A percentile compares a stretch with the other conserved stretches of the same genome.
These are phyloP conservation scores for Ascochyta viciae-villosae DNA, from an alignment of 2,329 filamentous ascomycete species.

Conservation along the genomic window DNA sequence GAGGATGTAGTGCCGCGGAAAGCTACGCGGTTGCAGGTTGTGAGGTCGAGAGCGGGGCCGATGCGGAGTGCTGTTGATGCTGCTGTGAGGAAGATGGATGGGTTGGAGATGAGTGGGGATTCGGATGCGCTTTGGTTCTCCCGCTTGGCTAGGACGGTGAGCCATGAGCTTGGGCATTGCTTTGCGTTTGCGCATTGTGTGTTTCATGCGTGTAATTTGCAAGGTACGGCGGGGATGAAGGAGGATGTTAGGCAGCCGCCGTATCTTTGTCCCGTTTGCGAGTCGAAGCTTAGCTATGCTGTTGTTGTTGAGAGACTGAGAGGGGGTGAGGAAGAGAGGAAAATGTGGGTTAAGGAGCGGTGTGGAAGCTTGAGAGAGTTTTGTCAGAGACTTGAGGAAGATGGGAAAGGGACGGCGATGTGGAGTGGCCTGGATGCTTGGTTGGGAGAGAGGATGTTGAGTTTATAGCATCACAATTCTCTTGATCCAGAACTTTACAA, in stretches of 20 bases:
- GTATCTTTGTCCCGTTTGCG: constrained; percentile 67
- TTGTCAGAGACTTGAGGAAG: constrained; percentile 51
- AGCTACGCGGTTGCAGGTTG: constrained; percentile 20
- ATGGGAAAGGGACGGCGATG: constrained; percentile 33
- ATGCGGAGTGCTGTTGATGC: constrained; percentile 26
- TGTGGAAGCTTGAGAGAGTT: constrained; percentile 52
- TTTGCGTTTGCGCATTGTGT: constrained; percentile 70
- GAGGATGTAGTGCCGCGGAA: constrained; percentile 28
- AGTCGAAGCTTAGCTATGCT: constrained; percentile 58
- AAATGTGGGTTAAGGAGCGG: constrained; percentile 42
- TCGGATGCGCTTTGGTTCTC: constrained; percentile 62
- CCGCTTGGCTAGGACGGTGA: constrained; percentile 61
- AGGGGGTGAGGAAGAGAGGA: constrained; percentile 30
- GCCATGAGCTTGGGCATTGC: constrained; percentile 73
- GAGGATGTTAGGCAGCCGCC: constrained; percentile 70
- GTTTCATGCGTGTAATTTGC: constrained; percentile 71
- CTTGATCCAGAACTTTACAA: not conserved
- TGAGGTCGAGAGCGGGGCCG: constrained; percentile 15
- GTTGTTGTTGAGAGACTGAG: constrained; percentile 27
- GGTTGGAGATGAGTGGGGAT: not conserved
- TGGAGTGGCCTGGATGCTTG: constrained; percentile 29
- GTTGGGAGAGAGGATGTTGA: constrained; percentile 10
- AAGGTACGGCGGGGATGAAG: constrained; percentile 62
- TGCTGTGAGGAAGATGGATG: not conserved
- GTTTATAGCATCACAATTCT: not conserved